Conservation (phyloP, 2,329 filamentous ascomycete species). For the Zarea fungicola region DNA sequence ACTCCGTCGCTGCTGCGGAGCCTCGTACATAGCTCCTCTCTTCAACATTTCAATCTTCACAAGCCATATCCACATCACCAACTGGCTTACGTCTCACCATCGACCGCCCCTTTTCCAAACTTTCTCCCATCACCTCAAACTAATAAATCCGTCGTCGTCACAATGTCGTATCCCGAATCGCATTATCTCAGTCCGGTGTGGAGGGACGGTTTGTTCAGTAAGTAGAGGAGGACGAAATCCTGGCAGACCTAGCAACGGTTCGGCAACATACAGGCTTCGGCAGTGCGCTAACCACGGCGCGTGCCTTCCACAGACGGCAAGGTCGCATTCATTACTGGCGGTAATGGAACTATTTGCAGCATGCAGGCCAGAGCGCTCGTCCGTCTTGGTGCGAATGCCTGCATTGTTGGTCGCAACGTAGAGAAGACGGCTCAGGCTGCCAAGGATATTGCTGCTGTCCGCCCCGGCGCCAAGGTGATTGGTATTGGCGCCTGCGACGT, state of each 20-base stretch:
- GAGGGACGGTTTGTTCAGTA: slow-evolving; percentile 84
- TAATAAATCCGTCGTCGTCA: slow-evolving; percentile 18
- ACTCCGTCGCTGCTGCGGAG: not conserved
- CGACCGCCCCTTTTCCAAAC: not conserved
- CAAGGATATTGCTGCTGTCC: slow-evolving; percentile 72
- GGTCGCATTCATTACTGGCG: slow-evolving; percentile 92
- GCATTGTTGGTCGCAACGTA: slow-evolving; percentile 84
- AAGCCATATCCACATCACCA: not conserved
- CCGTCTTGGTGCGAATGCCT: slow-evolving; percentile 85
- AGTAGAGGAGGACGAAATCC: slow-evolving; percentile 22
- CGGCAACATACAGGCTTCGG: not conserved
- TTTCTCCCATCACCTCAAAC: not conserved
- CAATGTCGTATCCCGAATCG: slow-evolving; percentile 65
- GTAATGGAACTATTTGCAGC: slow-evolving; percentile 88
- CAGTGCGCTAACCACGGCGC: not conserved
- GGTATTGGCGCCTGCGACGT: slow-evolving; percentile 80
- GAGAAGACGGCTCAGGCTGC: slow-evolving; percentile 82
- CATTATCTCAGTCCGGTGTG: slow-evolving; percentile 79
- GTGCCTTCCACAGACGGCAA: slow-evolving; percentile 58
- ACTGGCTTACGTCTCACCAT: not conserved
- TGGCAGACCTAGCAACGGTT: no score
- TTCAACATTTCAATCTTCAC: not conserved
- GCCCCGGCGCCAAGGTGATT: slow-evolving; percentile 75
- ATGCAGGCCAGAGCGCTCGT: slow-evolving; percentile 90
- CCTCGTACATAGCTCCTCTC: not conserved